Evolutionary conservation across 192 early-diverging fungal genomes (phyloP), one percentile per base, ranked within the genome.

Genomic region (Backusella luteola): DNA sequence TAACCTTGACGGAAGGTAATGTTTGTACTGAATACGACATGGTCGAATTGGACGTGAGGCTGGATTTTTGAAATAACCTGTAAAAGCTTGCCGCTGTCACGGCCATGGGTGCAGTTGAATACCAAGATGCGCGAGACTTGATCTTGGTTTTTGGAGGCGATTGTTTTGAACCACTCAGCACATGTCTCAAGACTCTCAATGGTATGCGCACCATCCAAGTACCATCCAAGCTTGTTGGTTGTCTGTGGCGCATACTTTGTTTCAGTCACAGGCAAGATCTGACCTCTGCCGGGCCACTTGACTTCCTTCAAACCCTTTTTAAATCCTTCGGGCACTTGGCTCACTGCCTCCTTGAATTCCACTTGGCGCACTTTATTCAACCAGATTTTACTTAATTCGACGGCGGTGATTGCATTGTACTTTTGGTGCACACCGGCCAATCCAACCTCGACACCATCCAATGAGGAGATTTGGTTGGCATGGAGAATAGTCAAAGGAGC

Each of bases 151-250:
- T 80, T 82, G 32, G 66, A 77, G 44, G 79, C 73, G 1, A 71
- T 69, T 1, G 75, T 42, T 29, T 67, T 69, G 66, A 88, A 91
- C 90, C 87, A 89, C 34, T 85, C 84, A 2, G 81, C 84, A 73
- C 90, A 91, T 19, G 74, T 89, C 39, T 86, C 83, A 49, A 96
- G 87, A 78, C 94, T 96, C 80, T 99, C 98, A 7, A 84, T 78
- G 0, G 98, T 99, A 78, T 99, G 98, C 1, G 98, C 98, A 38
- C 98, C 98, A 82, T 99, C 98, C 67, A 97, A 84, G 81, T 89
- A 92, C 93, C 94, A 98, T 1, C 69, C 87, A 2, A 93, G 78
- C 4, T 84, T 76, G 26, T 52, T 36, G 8, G 46, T 15, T 21
- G 39, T 52, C 15, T 73, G 34, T 29, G 66, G 39, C 2, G 74